Conservation (phyloP, 441 rosid species). For the Brassica balearica region DNA sequence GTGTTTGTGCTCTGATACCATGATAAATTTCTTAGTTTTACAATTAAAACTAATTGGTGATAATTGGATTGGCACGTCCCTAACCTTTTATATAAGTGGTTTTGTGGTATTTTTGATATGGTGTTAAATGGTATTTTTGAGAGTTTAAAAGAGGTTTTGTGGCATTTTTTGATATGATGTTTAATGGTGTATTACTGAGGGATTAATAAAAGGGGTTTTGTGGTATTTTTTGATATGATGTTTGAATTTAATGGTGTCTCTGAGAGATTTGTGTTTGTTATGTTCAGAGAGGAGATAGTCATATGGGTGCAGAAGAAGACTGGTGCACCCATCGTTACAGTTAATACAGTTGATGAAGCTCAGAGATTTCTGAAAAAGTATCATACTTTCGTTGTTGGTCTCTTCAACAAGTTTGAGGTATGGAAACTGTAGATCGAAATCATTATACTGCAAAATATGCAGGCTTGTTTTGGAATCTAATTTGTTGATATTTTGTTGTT, state of each 20-base stretch:
- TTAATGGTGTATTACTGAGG: too few relatives aligned
- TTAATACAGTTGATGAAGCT: slow-evolving; percentile 59
- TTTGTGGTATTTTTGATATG: neutral
- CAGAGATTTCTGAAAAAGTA: slow-evolving; percentile 63
- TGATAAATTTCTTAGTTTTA: too few relatives aligned
- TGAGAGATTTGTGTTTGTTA: slow-evolving; percentile 26
- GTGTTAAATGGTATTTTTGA: neutral
- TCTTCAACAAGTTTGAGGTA: slow-evolving; percentile 80
- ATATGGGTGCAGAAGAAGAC: slow-evolving; percentile 62
- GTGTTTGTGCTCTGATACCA: too few relatives aligned
- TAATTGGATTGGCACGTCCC: too few relatives aligned
- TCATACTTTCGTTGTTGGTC: slow-evolving; percentile 62
- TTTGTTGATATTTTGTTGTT: slow-evolving; percentile 10
- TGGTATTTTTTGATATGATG: neutral
- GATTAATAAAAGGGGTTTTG: too few relatives aligned
- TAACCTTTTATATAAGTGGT: too few relatives aligned
- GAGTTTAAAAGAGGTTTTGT: neutral
- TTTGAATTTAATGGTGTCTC: neutral
- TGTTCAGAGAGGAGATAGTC: slow-evolving; percentile 73
- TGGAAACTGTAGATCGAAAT: slow-evolving; percentile 11
- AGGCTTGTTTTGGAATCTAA: slow-evolving; percentile 3
- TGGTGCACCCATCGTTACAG: slow-evolving; percentile 44
- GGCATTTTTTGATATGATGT: too few relatives aligned
- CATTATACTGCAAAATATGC: neutral
- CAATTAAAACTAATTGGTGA: too few relatives aligned